Base-by-base conservation (phyloP, 495 filamentous ascomycete species). In the Penicillium nucicola region DNA sequence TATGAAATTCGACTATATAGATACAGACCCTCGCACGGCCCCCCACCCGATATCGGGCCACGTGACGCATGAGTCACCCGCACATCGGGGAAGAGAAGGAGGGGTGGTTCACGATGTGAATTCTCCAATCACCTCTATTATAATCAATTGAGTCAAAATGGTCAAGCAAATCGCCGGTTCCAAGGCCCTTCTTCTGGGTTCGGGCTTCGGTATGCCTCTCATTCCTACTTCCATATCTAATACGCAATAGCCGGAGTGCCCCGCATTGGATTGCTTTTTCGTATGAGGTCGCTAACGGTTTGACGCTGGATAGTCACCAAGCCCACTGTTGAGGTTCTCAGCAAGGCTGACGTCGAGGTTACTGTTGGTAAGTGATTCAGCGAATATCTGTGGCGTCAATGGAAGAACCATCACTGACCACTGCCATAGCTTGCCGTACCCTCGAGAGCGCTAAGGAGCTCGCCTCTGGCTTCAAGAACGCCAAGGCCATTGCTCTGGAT, bases 401-500 rank as follows among this genome's bases (percentile, higher is more conserved):
- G 36, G 40, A 39, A 30, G 6, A 31, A 33, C 1, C 7, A 28
- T 19, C 17, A 30, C 23, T 18, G 23, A 44, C 14, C 31, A 33
- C n/a, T 20, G 35, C 19, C 9, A 32, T 25, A 90, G 92, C 93
- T 50, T 97, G 92, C 81, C 77, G 93, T 66, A 96, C 88, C 23
- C 77, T 95, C 14, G 80, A 86, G 48, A 81, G 64, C 32, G 90
- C 93, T 44, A 64, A 91, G 77, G 81, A 80, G 57, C 85, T 98
- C 39, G 79, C 80, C 30, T 77, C 71, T 38, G 88, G 85, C 38
- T 77, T 96, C 60, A 77, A 83, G 67, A 78, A 87, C 57, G 79
- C 89, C 47, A 75, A 68, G 51, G 78, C 89, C 43, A 86, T 92
- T 66, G 84, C 88, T 39, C 82, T 97, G 53, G 90, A 97, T 65